These are phyloP conservation scores for Candida freyschussii DNA, from an alignment of 1,139 yeast species.

Conservation along the genomic window DNA sequence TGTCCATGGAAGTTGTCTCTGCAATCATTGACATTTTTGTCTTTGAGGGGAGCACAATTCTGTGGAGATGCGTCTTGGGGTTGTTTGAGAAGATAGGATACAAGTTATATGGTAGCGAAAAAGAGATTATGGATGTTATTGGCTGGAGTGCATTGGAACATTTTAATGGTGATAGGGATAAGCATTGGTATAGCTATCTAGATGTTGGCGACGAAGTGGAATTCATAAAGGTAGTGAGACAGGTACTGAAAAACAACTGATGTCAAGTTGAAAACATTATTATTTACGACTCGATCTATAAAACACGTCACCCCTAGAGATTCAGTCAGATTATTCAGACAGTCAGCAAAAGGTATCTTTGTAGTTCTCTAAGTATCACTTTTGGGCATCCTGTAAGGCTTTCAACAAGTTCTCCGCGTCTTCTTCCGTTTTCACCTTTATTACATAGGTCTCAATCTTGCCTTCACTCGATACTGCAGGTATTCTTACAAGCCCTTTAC, in stretches of 20 bases:
- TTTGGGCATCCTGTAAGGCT: slow-evolving; percentile 44
- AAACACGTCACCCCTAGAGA: no score
- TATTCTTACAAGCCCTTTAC: slow-evolving; percentile 51
- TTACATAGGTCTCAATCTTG: slow-evolving; percentile 53
- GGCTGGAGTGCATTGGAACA: slow-evolving; percentile 28
- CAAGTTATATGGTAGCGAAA: slow-evolving; percentile 46
- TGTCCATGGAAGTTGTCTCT: slow-evolving; percentile 33
- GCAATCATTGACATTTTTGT: slow-evolving; percentile 52
- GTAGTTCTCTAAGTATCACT: neutral
- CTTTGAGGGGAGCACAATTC: slow-evolving; percentile 55
- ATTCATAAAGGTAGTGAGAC: slow-evolving; percentile 40
- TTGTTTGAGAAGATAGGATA: slow-evolving; percentile 43
- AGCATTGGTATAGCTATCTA: slow-evolving; percentile 29
- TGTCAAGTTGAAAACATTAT: no score
- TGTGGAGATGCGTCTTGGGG: slow-evolving; percentile 45
- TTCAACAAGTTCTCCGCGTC: slow-evolving; percentile 65
- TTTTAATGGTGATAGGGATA: slow-evolving; percentile 16
- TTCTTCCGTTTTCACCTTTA: slow-evolving; percentile 64
- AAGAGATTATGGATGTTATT: slow-evolving; percentile 38
- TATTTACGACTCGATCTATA: no score
- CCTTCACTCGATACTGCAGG: slow-evolving; percentile 46
- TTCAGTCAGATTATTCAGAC: no score
- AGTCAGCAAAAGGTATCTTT: no score
- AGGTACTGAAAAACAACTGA: slow-evolving; percentile 30
- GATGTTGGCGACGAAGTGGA: slow-evolving; percentile 48